phyloP scores from a whole-genome alignment of 768 basidiomycete species.

The Lyophyllum semitale region DNA sequence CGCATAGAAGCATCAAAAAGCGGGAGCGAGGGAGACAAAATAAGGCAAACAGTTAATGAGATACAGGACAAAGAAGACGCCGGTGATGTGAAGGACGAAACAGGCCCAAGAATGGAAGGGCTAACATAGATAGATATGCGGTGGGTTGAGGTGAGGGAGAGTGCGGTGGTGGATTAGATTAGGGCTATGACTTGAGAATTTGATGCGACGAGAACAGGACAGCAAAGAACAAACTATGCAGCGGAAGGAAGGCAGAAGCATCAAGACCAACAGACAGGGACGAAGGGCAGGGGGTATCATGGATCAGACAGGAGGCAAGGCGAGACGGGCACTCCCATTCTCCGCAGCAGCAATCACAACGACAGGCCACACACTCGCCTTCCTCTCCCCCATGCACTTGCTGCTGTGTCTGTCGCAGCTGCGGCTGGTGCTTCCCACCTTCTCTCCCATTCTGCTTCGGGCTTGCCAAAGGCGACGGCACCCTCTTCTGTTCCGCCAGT shows the following conservation, averaged over 20 bases:
- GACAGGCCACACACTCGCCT: constrained; percentile 5
- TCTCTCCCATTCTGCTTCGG: constrained; percentile 71
- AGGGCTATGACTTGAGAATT: constrained; percentile 4
- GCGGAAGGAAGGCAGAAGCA: not conserved
- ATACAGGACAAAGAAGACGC: not conserved
- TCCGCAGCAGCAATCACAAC: not conserved
- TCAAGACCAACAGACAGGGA: not conserved
- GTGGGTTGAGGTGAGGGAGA: not conserved
- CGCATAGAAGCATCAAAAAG: not conserved
- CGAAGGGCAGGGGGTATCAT: not conserved
- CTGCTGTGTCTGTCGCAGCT: not conserved
- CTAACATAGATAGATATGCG: constrained; percentile 1
- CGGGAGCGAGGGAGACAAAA: no score
- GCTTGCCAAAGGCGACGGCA: no score
- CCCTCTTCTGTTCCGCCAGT: constrained; percentile 61
- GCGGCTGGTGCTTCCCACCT: constrained; percentile 62
- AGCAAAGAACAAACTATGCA: not conserved
- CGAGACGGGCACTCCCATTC: not conserved
- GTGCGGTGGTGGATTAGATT: constrained; percentile 5
- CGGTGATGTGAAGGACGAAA: not conserved
- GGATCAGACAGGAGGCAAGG: not conserved
- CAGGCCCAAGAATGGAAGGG: not conserved
- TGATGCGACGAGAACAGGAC: not conserved
- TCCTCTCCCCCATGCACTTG: not conserved
- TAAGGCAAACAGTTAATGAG: no score